Evolutionary conservation across 1,284 basidiomycete genomes (phyloP), one percentile per base, ranked within the genome.

Genomic region (Rhizoctonia solani): DNA sequence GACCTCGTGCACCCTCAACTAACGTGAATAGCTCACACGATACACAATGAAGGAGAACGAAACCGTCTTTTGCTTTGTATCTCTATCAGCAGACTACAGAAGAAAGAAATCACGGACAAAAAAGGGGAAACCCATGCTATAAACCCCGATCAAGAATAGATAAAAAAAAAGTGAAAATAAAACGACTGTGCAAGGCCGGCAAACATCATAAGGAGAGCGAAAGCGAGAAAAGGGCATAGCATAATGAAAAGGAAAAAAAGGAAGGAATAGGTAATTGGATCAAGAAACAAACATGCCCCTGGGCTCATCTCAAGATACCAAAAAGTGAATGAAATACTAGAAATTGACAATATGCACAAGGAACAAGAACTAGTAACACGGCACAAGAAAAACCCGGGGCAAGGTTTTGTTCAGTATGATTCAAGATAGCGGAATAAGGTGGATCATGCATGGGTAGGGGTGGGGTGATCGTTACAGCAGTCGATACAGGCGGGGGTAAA

Each of bases 401-500:
- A 5, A 21, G 32, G 32, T 11, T 44, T 44, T 21, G n/a, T 21
- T 44, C 14, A 44, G 41, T 44, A 44, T 44, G 41, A 49, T 49
- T 49, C 46, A 49, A 49, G 41, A 44, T n/a, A 49, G 46, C 46
- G 14, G 23, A 19, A 46, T 11, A 21, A 49, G 23, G 46, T 21
- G 46, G 46, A 49, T 49, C 46, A 49, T 49, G 46, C 46, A 49
- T 49, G 46, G 46, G n/a, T n/a, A n/a, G n/a, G n/a, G n/a, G n/a
- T n/a, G n/a, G 46, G 11, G 46, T 49, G 46, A 49, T 11, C 46
- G 46, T 49, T 49, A 49, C 46, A 49, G 14, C 46, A 49, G 46
- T 49, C 46, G 46, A 49, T 49, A 49, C 46, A 49, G 23, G 23
- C 46, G 46, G 46, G 46, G 5, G 44, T 6, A 9, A 21, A 25